These are phyloP conservation scores for Biscogniauxia sp. DNA, from an alignment of 2,329 filamentous ascomycete genomes.

Conservation along the genomic window DNA sequence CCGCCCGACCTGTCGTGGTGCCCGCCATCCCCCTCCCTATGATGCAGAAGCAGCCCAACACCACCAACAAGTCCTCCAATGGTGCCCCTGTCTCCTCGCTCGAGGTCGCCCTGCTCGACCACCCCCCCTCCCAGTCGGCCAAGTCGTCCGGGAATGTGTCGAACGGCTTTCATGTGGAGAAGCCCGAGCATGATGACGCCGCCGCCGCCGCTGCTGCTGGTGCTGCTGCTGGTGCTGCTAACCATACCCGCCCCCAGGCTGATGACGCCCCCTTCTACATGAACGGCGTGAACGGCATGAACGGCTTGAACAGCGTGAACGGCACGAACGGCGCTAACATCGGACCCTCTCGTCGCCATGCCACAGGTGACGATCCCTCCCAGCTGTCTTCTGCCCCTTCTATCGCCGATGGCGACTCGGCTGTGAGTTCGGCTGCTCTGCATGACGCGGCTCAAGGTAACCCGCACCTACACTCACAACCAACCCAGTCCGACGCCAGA, in stretches of 20 bases:
- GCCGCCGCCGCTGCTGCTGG: background rate
- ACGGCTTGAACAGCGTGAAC: conserved; percentile 6
- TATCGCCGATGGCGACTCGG: conserved; percentile 8
- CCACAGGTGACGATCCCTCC: background rate
- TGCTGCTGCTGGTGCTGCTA: conserved; percentile 1
- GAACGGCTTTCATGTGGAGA: conserved; percentile 28
- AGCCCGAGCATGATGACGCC: conserved; percentile 14
- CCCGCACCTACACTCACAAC: conserved; percentile 8
- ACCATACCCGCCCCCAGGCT: conserved; percentile 5
- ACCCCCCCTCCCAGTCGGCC: conserved; percentile 17
- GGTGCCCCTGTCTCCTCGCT: conserved; percentile 28
- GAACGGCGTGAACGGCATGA: conserved; percentile 2
- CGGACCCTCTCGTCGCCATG: background rate
- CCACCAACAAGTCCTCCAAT: conserved; percentile 14
- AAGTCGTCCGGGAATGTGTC: conserved; percentile 22
- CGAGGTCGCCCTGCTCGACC: conserved; percentile 31
- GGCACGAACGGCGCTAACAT: conserved; percentile 8
- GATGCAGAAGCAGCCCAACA: conserved; percentile 25
- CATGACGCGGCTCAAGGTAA: conserved; percentile 20
- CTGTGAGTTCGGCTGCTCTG: conserved; percentile 1
- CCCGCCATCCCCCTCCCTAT: conserved; percentile 33
- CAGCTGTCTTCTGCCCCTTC: conserved; percentile 10
- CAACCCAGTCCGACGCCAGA: conserved; percentile 8
- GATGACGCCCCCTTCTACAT: conserved; percentile 4
- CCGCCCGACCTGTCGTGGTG: conserved; percentile 26